Evolutionary conservation across 2,329 filamentous ascomycete species (phyloP).

Genomic region (Microdochium bolleyi): DNA sequence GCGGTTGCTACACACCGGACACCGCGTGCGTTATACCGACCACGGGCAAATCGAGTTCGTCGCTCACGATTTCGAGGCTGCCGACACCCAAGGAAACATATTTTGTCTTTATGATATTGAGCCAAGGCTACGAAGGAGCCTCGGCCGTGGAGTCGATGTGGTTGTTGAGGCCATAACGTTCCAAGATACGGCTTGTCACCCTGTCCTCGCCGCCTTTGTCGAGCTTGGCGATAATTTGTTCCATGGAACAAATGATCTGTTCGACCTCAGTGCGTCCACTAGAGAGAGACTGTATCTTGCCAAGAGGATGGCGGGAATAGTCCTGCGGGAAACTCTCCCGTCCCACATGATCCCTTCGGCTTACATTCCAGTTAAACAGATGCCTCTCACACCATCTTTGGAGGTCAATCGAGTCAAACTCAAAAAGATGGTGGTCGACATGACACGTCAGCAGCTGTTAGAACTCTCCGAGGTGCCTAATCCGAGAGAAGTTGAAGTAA

Average conservation of each 20-base stretch:
- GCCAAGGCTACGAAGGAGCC: conserved; percentile 34
- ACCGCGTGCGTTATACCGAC: conserved; percentile 39
- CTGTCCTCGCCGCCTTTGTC: conserved; percentile 38
- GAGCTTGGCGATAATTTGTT: conserved; percentile 34
- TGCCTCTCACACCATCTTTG: conserved; percentile 41
- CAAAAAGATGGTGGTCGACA: conserved; percentile 31
- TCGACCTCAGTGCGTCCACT: conserved; percentile 27
- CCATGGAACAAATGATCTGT: conserved; percentile 27
- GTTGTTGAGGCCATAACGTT: conserved; percentile 39
- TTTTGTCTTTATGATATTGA: conserved; percentile 38
- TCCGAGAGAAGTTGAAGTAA: conserved; percentile 24
- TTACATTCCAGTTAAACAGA: conserved; percentile 37
- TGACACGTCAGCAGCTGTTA: conserved; percentile 34
- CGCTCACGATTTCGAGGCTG: conserved; percentile 31
- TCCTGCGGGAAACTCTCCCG: conserved; percentile 28
- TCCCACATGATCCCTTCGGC: conserved; percentile 35
- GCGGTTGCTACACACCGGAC: conserved; percentile 38
- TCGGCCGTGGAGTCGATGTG: conserved; percentile 38
- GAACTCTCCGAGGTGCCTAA: conserved; percentile 29
- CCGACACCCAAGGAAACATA: conserved; percentile 26
- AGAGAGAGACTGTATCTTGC: conserved; percentile 33
- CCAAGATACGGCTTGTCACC: conserved; percentile 25
- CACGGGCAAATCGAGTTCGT: conserved; percentile 40
- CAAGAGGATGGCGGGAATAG: conserved; percentile 33
- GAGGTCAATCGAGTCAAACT: conserved; percentile 42